These are phyloP conservation scores for Pichia membranifaciens DNA, from an alignment of 805 yeast genomes.

Conservation along the genomic window DNA sequence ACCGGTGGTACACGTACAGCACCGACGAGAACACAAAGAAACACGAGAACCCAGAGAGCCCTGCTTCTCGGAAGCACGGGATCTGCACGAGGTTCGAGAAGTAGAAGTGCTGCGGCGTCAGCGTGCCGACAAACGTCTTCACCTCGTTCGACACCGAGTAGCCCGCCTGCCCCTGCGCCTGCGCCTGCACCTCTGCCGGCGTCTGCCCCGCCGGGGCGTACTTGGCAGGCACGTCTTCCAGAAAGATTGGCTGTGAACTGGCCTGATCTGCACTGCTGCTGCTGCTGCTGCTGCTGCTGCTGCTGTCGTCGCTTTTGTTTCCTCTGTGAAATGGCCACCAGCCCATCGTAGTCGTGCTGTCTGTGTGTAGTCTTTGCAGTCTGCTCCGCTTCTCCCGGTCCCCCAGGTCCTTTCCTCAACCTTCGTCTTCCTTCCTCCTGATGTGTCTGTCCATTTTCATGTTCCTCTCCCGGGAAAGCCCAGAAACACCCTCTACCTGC, in stretches of 20 bases:
- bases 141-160: constrained; percentile 21
- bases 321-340: constrained; percentile 15
- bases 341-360: constrained; percentile 6
- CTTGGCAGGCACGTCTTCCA: constrained; percentile 51
- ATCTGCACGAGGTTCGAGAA: constrained; percentile 46
- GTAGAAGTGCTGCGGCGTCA: constrained; percentile 47
- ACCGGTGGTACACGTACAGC: constrained; percentile 61
- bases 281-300: constrained; percentile 4
- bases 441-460: too few species aligned
- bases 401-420: too few species aligned
- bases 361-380: not conserved
- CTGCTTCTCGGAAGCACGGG: constrained; percentile 80
- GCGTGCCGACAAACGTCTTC: constrained; percentile 20
- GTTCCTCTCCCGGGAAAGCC: too few species aligned
- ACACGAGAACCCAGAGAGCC: constrained; percentile 66
- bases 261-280: not conserved
- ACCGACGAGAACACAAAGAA: constrained; percentile 66
- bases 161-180: constrained; percentile 5
- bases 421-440: too few species aligned
- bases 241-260: constrained; percentile 27
- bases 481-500: not conserved
- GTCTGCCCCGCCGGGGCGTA: constrained; percentile 21
- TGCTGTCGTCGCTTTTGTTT: constrained; percentile 3
- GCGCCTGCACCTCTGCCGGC: constrained; percentile 1
- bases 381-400: too few species aligned